These are phyloP conservation scores for Aspergillus heteromorphus DNA, from an alignment of 495 filamentous ascomycete species.

Conservation along the genomic window DNA sequence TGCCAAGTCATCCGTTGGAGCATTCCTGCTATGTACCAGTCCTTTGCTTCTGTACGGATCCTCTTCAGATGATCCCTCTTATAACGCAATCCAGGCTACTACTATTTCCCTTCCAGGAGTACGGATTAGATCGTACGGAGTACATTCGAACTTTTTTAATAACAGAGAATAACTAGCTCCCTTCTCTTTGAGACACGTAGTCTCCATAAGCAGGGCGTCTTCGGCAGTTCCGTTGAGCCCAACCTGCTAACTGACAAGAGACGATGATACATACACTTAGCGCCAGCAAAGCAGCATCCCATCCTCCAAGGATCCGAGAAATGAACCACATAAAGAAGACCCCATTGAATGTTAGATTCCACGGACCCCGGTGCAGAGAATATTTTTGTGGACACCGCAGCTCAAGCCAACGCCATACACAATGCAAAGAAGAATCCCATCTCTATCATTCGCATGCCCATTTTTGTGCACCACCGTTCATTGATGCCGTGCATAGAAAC, in stretches of 20 bases:
- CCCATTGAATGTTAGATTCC: slow-evolving; percentile 32
- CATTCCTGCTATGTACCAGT: too few relatives aligned
- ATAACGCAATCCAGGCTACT: not conserved
- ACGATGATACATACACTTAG: slow-evolving; percentile 28
- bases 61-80: not conserved
- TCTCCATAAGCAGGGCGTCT: slow-evolving; percentile 20
- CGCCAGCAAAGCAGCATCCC: slow-evolving; percentile 33
- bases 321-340: slow-evolving; percentile 32
- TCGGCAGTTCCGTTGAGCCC: slow-evolving; percentile 20
- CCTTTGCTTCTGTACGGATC: too few relatives aligned
- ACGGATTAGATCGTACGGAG: too few relatives aligned
- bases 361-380: slow-evolving; percentile 34
- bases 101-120: not conserved
- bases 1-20: too few relatives aligned
- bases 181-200: slow-evolving; percentile 15
- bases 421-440: slow-evolving; percentile 40
- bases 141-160: slow-evolving; percentile 23
- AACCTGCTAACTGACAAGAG: slow-evolving; percentile 25
- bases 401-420: slow-evolving; percentile 49
- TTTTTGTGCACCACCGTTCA: slow-evolving; percentile 18
- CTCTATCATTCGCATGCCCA: slow-evolving; percentile 24
- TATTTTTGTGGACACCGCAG: slow-evolving; percentile 37
- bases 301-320: slow-evolving; percentile 42
- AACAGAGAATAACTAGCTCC: slow-evolving; percentile 15
- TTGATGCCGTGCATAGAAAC: slow-evolving; percentile 19